phyloP scores from a whole-genome alignment of 2,329 filamentous ascomycete species.

The Pseudogymnoascus sp. region DNA sequence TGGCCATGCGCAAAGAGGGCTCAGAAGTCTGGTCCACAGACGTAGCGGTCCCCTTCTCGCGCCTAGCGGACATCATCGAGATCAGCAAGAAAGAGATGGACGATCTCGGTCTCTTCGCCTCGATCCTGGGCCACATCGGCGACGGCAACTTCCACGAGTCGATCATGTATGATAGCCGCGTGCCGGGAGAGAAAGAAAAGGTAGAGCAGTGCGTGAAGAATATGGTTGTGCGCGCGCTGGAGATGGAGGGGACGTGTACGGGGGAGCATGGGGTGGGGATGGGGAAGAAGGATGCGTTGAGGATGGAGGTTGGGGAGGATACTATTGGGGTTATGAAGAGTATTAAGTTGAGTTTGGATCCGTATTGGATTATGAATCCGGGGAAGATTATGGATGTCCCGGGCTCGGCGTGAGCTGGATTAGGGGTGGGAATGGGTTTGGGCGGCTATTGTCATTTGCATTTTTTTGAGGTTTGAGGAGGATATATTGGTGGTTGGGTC shows the following conservation, averaged over 20 bases:
- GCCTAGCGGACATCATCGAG: conserved; percentile 68
- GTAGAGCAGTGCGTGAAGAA: conserved; percentile 78
- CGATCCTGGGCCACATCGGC: conserved; percentile 81
- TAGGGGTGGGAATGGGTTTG: not conserved
- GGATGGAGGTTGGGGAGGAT: conserved; percentile 71
- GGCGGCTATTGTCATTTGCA: conserved; percentile 2
- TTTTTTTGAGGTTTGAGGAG: not conserved
- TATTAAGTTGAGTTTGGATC: conserved; percentile 77
- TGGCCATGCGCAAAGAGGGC: conserved; percentile 57
- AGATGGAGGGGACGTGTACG: conserved; percentile 92
- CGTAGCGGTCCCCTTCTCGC: conserved; percentile 72
- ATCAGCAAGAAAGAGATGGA: conserved; percentile 85
- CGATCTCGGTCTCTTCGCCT: conserved; percentile 76
- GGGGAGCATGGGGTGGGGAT: conserved; percentile 82
- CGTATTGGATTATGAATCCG: conserved; percentile 82
- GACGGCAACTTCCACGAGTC: conserved; percentile 93
- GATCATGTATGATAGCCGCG: conserved; percentile 74
- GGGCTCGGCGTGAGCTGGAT: not conserved
- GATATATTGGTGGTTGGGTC: not conserved
- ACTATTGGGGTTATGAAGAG: conserved; percentile 79
- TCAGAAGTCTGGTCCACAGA: conserved; percentile 80
- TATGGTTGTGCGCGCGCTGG: conserved; percentile 83
- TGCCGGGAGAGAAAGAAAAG: conserved; percentile 62
- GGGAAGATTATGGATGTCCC: conserved; percentile 79
- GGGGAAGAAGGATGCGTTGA: conserved; percentile 74